Conservation (phyloP, 768 basidiomycete genomes). For the Collybiopsis confluens region DNA sequence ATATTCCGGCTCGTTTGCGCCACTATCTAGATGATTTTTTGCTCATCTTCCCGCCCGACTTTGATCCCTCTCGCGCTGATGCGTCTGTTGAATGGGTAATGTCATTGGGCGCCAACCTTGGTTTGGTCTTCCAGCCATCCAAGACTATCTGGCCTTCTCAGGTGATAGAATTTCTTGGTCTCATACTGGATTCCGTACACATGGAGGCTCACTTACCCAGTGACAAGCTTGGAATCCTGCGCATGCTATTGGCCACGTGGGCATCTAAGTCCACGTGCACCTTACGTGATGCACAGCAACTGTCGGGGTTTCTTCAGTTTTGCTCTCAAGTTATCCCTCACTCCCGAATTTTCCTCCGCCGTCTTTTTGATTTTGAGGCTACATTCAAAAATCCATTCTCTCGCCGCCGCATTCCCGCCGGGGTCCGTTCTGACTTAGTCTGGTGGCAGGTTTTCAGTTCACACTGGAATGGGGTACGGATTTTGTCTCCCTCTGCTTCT, state of each 20-base stretch:
- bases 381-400: conserved; percentile 19
- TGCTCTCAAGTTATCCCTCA: conserved; percentile 28
- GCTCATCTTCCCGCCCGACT: conserved; percentile 16
- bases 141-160: conserved; percentile 24
- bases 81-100: conserved; percentile 26
- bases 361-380: conserved; percentile 23
- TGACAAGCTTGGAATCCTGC: conserved; percentile 24
- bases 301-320: conserved; percentile 31
- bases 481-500: conserved; percentile 6
- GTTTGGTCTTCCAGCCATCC: conserved; percentile 22
- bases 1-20: conserved; percentile 24
- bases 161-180: conserved; percentile 21
- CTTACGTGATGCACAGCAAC: conserved; percentile 25
- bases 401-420: conserved; percentile 18
- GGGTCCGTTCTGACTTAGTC: conserved; percentile 17
- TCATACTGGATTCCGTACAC: conserved; percentile 17
- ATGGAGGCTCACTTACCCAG: conserved; percentile 30
- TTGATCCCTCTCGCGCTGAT: neutral
- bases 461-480: conserved; percentile 15
- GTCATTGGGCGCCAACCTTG: conserved; percentile 21
- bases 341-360: conserved; percentile 22
- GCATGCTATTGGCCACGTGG: conserved; percentile 20
- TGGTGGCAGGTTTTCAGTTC: conserved; percentile 22
- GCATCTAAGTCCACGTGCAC: conserved; percentile 11
- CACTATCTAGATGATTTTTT: conserved; percentile 36